Evolutionary conservation across 441 rosid genomes (phyloP), one percentile per base, ranked within the genome.

Genomic region (Arabidopsis hybrid): DNA sequence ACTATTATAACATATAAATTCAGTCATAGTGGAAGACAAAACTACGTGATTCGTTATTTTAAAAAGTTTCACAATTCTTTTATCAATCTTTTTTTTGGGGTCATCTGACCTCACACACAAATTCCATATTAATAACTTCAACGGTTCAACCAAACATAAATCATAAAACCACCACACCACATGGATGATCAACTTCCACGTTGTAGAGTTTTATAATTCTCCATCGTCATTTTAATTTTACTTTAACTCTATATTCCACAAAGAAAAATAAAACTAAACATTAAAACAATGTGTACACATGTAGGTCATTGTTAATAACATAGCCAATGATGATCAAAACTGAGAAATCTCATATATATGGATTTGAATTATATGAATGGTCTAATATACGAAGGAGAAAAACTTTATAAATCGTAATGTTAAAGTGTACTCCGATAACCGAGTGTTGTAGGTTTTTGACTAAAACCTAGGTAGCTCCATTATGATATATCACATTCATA

Each of bases 21-120:
- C 38, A 21, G 32, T n/a, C 47, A 29, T 42, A 47, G 69, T 62
- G 62, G 62, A 61, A 32, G 75, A 72, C 69, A 62, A 40, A 62
- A 7, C 2, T 52, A 61, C 61, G 45, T 72, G 69, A 39, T 62
- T 72, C 53, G 62, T 62, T 62, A 60, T 9, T 12, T 1, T 29
- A 50, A 49, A 49, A 50, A 21, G 18, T 38, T 49, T 45, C 21
- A 59, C 29, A 34, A 26, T 46, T 58, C 53, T 29, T 67, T 60
- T 7, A 40, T 31, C 49, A 26, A 9, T 10, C 2, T 14, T 21
- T 21, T 21, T 21, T 21, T 1, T 1, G 26, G 21, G 13, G 29
- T 36, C 40, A 18, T 26, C 17, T 60, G 26, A 21, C 26, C 21
- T 40, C 61, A 38, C 51, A 60, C 32, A 49, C 17, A 36, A 13